Evolutionary conservation across 2,329 filamentous ascomycete genomes (phyloP).

Genomic region (Sarocladiaceae sp.): DNA sequence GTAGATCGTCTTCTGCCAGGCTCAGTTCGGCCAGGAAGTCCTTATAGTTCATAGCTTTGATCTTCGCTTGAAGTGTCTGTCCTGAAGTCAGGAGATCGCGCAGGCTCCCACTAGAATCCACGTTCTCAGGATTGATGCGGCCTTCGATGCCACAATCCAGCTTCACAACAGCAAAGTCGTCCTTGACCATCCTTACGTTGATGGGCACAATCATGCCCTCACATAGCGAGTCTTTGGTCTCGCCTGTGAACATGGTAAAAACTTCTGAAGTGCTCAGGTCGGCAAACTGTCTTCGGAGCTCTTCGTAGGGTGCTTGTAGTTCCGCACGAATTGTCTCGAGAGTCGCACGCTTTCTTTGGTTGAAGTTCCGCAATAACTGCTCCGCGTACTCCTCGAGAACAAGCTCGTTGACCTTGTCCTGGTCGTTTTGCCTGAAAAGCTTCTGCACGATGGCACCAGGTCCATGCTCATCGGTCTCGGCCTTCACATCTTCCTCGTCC

Average conservation of each 20-base stretch:
- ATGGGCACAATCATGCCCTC: slow-evolving; percentile 92
- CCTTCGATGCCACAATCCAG: slow-evolving; percentile 94
- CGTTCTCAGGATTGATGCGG: slow-evolving; percentile 74
- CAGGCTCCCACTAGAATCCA: slow-evolving; percentile 65
- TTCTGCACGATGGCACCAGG: slow-evolving; percentile 86
- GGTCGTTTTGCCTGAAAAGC: slow-evolving; percentile 88
- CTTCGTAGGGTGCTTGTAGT: slow-evolving; percentile 87
- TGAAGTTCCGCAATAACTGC: slow-evolving; percentile 87
- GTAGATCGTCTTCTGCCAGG: slow-evolving; percentile 73
- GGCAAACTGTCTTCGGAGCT: slow-evolving; percentile 76
- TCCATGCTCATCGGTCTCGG: slow-evolving; percentile 85
- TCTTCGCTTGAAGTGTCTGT: slow-evolving; percentile 82
- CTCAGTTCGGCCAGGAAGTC: slow-evolving; percentile 79
- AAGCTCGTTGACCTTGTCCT: slow-evolving; percentile 92
- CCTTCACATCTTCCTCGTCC: slow-evolving; percentile 96
- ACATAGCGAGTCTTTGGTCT: slow-evolving; percentile 74
- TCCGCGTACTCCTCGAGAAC: slow-evolving; percentile 96
- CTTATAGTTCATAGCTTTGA: slow-evolving; percentile 81
- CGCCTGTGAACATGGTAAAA: slow-evolving; percentile 95
- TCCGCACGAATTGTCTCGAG: slow-evolving; percentile 94
- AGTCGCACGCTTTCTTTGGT: slow-evolving; percentile 90
- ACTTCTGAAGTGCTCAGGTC: slow-evolving; percentile 67
- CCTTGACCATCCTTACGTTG: slow-evolving; percentile 79
- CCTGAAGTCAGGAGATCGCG: slow-evolving; percentile 69
- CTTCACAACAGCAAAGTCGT: slow-evolving; percentile 88